Percentiles rank a stretch among this genome's conserved stretches.
phyloP scores from a whole-genome alignment of 2,329 filamentous ascomycete genomes.

The Colletotrichum sublineola region DNA sequence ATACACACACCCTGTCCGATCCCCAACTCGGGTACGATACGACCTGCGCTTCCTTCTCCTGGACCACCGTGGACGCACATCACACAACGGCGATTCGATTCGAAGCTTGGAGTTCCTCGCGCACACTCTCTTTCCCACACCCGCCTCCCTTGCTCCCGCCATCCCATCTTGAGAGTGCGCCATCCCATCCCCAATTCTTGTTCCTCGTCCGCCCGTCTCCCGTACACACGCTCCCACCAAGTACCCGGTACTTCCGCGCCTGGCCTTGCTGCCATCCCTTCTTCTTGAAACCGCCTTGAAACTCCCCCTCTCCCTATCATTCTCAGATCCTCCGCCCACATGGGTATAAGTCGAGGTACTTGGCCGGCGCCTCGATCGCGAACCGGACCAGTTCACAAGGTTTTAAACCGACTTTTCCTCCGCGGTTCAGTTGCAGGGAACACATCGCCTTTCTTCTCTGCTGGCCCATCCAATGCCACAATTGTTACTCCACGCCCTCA shows the following conservation, averaged over 20 bases:
- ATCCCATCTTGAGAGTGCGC: slow-evolving; percentile 33
- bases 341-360: slow-evolving; percentile 41
- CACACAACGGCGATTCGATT: slow-evolving; percentile 34
- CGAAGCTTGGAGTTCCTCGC: slow-evolving; percentile 27
- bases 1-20: slow-evolving; percentile 1
- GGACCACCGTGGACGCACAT: slow-evolving; percentile 29
- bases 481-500: slow-evolving; percentile 39
- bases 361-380: slow-evolving; percentile 35
- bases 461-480: slow-evolving; percentile 40
- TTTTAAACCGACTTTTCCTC: slow-evolving; percentile 53
- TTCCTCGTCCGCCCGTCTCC: slow-evolving; percentile 37
- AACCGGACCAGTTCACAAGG: slow-evolving; percentile 41
- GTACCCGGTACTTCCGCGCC: slow-evolving; percentile 37
- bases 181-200: slow-evolving; percentile 30
- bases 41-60: slow-evolving; percentile 15
- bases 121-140: slow-evolving; percentile 13
- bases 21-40: slow-evolving; percentile 25
- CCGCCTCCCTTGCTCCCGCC: slow-evolving; percentile 31
- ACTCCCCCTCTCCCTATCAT: slow-evolving; percentile 41
- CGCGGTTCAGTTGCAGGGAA: slow-evolving; percentile 43
- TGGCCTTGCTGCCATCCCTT: slow-evolving; percentile 30
- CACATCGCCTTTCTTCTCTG: slow-evolving; percentile 36
- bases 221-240: slow-evolving; percentile 26
- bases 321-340: slow-evolving; percentile 33
- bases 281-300: slow-evolving; percentile 40